These are phyloP conservation scores for Irpex rosettiformis DNA, from an alignment of 1,284 basidiomycete genomes.

Conservation along the genomic window DNA sequence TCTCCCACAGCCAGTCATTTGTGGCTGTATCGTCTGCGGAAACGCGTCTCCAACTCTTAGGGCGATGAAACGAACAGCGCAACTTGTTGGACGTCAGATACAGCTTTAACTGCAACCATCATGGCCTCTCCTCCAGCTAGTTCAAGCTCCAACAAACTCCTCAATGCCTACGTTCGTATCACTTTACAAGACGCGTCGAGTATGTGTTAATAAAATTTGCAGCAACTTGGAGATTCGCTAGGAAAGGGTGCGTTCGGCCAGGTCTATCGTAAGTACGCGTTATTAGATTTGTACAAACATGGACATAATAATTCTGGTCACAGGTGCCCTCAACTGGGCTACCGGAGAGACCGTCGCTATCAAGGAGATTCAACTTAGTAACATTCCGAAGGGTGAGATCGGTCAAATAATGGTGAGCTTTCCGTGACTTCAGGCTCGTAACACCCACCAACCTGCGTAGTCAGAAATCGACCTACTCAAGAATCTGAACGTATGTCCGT, in stretches of 20 bases:
- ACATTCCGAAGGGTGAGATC: conserved; percentile 90
- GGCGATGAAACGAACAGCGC: not conserved
- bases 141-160: conserved; percentile 29
- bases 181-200: not conserved
- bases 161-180: conserved; percentile 34
- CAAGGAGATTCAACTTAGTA: conserved; percentile 91
- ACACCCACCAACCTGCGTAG: conserved; percentile 36
- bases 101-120: not conserved
- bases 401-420: conserved; percentile 91
- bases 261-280: conserved; percentile 75
- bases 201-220: conserved; percentile 1
- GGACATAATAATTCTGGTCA: not conserved
- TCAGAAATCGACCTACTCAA: conserved; percentile 97
- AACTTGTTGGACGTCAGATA: not conserved
- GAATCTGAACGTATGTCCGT: conserved; percentile 85
- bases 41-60: not conserved
- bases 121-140: conserved; percentile 24
- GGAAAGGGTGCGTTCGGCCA: conserved; percentile 95
- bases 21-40: conserved; percentile 3
- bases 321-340: conserved; percentile 92
- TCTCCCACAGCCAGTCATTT: conserved; percentile 1
- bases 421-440: conserved; percentile 10
- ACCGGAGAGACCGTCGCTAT: conserved; percentile 96
- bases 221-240: conserved; percentile 94
- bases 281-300: not conserved